phyloP scores from a whole-genome alignment of 2,329 filamentous ascomycete species.

The Chaetomium sp. region DNA sequence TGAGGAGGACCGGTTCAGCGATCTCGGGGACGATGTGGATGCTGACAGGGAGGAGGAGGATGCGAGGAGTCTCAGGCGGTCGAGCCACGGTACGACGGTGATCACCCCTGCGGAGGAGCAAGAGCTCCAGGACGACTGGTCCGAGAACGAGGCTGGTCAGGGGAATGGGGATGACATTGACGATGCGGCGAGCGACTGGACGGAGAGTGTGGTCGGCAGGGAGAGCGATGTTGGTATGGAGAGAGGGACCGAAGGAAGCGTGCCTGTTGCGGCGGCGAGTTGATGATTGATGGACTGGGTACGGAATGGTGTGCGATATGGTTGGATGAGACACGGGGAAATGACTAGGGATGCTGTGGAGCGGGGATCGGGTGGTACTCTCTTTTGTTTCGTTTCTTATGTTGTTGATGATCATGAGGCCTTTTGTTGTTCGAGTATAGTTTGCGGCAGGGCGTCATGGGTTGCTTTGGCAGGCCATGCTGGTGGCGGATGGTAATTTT shows the following conservation, averaged over 20 bases:
- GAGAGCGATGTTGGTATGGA: slow-evolving; percentile 27
- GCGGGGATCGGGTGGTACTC: neutral
- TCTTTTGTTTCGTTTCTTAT: slow-evolving; percentile 25
- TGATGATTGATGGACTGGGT: slow-evolving; percentile 5
- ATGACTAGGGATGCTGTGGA: neutral
- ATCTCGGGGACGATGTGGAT: slow-evolving; percentile 32
- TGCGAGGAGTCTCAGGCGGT: slow-evolving; percentile 51
- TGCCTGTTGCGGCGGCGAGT: slow-evolving; percentile 17
- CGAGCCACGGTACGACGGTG: slow-evolving; percentile 53
- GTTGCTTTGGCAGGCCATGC: neutral
- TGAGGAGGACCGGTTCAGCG: slow-evolving; percentile 21
- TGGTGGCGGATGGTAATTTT: slow-evolving; percentile 7
- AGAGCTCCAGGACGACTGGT: slow-evolving; percentile 31
- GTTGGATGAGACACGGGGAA: slow-evolving; percentile 18
- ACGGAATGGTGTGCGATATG: neutral
- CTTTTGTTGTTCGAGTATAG: slow-evolving; percentile 18
- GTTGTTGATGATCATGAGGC: slow-evolving; percentile 17
- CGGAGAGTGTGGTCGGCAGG: slow-evolving; percentile 45
- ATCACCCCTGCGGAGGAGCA: slow-evolving; percentile 42
- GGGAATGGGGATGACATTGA: slow-evolving; percentile 43
- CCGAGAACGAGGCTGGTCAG: slow-evolving; percentile 23
- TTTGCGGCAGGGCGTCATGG: slow-evolving; percentile 10
- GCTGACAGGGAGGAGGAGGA: slow-evolving; percentile 46
- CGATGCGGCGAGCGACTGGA: slow-evolving; percentile 52
- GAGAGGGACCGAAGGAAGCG: neutral